A percentile compares a stretch with the other conserved stretches of the same genome.
These are phyloP conservation scores for Plantago ovata DNA, from an alignment of 257 asterid species.

Conservation along the genomic window DNA sequence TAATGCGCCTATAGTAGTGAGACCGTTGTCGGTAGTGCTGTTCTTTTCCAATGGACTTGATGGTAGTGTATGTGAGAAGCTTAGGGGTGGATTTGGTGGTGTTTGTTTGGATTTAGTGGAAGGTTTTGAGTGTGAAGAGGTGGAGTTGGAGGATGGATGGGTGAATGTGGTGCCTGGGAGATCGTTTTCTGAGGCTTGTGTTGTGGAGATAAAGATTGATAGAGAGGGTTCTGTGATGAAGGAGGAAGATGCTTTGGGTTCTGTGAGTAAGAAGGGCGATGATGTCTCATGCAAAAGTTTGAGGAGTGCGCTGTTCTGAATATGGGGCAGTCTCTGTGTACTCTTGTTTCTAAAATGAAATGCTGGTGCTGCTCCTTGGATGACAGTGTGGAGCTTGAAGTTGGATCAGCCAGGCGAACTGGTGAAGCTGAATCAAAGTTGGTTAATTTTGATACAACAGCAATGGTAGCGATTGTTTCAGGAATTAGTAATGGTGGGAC, in stretches of 20 bases:
- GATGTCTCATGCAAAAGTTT: conserved; percentile 27
- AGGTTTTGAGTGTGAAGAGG: conserved; percentile 30
- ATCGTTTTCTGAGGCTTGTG: conserved; percentile 50
- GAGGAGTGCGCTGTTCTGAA: conserved; percentile 25
- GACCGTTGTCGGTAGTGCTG: conserved; percentile 60
- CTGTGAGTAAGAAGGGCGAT: conserved; percentile 10
- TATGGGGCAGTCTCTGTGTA: conserved; percentile 43
- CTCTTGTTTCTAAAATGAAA: conserved; percentile 52
- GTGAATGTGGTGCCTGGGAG: conserved; percentile 44
- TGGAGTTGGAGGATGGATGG: conserved; percentile 63
- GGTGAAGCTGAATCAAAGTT: conserved; percentile 34
- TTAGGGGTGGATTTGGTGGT: conserved; percentile 50
- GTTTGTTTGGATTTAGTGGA: conserved; percentile 32
- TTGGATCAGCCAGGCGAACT: conserved; percentile 17
- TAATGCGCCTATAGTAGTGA: conserved; percentile 45
- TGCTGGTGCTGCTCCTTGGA: conserved; percentile 51
- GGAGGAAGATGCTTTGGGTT: conserved; percentile 13
- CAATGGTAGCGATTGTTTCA: conserved; percentile 78
- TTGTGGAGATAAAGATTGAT: conserved; percentile 42
- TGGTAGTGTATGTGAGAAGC: conserved; percentile 30
- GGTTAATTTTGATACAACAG: conserved; percentile 88
- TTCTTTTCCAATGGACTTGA: conserved; percentile 71
- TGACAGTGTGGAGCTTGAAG: conserved; percentile 20
- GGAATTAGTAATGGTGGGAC: conserved; percentile 80
- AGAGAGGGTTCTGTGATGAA: conserved; percentile 11